Evolutionary conservation across 192 early-diverging fungal genomes (phyloP), one percentile per base, ranked within the genome.

Genomic region (Coemansia sp.): DNA sequence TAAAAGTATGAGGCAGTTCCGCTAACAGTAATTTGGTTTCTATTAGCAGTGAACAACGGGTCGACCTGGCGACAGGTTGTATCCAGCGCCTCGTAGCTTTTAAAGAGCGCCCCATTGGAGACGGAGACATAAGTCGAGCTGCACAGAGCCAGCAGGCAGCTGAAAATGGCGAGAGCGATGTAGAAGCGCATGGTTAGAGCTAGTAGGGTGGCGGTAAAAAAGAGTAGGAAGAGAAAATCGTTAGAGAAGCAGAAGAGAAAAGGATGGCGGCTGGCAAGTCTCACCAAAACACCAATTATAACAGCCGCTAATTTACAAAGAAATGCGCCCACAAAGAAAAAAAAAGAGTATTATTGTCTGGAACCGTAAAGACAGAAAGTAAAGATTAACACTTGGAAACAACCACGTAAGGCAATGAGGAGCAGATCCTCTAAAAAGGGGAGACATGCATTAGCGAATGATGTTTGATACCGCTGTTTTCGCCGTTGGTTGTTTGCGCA

Each of bases 131-230:
- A 58, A 6, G 56, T 58, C 36, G 56, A n/a, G 19, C 14, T 58
- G 36, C 56, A 58, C 36, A 58, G 56, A 9, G 56, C 56, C 6
- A 58, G 56, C 32, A 58, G 56, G 56, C 56, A 58, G 36, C 56
- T 58, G 36, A 58, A 17, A 20, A 58, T 19, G 56, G 56, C 35
- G 11, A 58, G 51, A 7, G 29, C 27, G 27, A 32, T 15, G 29
- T 54, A 54, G 27, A 31, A 54, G 14, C 51, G 51, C 51, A 54
- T 54, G 51, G n/a, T n/a, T 54, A 32, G 29, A 15, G 10, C 6
- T 54, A 27, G 4, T n/a, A 9, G 2, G 37, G 37, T 7, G 31
- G 12, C 27, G 6, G 11, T 24, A 9, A 11, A 9, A 6, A 15
- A 25, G 24, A 22, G n/a, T 25, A 27, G 24, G 47, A 19, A 43